Conservation (phyloP, 2,329 filamentous ascomycete species). For the Fusarium duplospermum region DNA sequence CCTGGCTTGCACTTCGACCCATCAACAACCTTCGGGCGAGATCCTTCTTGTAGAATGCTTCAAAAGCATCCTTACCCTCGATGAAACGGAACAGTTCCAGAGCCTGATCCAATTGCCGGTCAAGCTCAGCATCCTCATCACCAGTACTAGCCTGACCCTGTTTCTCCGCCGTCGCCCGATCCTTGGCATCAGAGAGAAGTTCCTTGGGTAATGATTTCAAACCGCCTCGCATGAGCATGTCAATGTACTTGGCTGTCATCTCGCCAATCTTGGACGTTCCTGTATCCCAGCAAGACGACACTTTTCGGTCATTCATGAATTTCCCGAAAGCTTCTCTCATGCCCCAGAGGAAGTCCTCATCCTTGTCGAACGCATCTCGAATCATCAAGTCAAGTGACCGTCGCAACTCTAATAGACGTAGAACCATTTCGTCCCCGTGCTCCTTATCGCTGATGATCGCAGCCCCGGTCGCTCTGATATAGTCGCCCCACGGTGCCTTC, state of each 20-base stretch:
- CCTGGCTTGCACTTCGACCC: conserved; percentile 91
- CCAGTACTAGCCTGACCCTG: conserved; percentile 74
- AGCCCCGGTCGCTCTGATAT: conserved; percentile 81
- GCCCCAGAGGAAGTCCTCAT: conserved; percentile 81
- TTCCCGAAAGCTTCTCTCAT: conserved; percentile 87
- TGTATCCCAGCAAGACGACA: conserved; percentile 77
- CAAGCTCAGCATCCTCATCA: conserved; percentile 92
- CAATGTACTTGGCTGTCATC: conserved; percentile 98
- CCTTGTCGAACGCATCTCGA: conserved; percentile 78
- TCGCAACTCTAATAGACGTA: conserved; percentile 84
- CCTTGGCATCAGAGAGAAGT: conserved; percentile 71
- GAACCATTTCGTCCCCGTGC: conserved; percentile 85
- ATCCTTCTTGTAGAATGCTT: conserved; percentile 99
- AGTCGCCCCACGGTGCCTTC: conserved; percentile 78
- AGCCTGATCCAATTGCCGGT: conserved; percentile 90
- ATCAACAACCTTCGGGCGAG: conserved; percentile 89
- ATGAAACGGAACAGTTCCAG: conserved; percentile 97
- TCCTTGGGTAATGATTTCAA: conserved; percentile 82
- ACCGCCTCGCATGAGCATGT: conserved; percentile 87
- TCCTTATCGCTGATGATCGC: conserved; percentile 83
- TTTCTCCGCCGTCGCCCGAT: conserved; percentile 67
- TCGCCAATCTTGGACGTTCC: conserved; percentile 95
- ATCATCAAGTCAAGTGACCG: conserved; percentile 81
- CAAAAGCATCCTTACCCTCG: conserved; percentile 96
- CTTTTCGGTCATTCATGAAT: conserved; percentile 93